Evolutionary conservation across 352 stramenopile species (phyloP).

Genomic region (Phytophthora cactorum): DNA sequence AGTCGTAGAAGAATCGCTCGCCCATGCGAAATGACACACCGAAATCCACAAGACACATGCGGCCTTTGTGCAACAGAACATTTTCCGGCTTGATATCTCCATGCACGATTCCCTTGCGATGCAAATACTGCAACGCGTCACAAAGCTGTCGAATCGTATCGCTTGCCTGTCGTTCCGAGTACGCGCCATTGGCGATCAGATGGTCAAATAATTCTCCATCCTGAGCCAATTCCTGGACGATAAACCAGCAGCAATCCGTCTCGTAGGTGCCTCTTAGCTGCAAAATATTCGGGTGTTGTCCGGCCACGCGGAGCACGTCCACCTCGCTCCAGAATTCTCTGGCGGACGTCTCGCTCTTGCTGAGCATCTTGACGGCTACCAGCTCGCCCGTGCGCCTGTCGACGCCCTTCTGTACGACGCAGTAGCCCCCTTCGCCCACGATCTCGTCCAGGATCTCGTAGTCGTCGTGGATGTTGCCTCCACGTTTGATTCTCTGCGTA

Average conservation of each 20-base stretch:
- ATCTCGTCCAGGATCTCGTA: constrained; percentile 86
- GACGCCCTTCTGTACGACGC: constrained; percentile 74
- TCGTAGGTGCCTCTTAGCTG: constrained; percentile 77
- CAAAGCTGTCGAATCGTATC: constrained; percentile 73
- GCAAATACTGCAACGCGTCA: constrained; percentile 83
- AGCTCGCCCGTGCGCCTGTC: constrained; percentile 68
- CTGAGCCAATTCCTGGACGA: constrained; percentile 85
- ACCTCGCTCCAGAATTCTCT: constrained; percentile 88
- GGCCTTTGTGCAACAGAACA: constrained; percentile 72
- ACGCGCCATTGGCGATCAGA: constrained; percentile 85
- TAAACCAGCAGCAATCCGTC: constrained; percentile 78
- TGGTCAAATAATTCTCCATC: constrained; percentile 90
- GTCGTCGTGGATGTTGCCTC: constrained; percentile 60
- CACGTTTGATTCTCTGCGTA: constrained; percentile 18
- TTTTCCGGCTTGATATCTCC: constrained; percentile 92
- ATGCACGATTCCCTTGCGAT: constrained; percentile 89
- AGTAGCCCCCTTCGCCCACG: constrained; percentile 82
- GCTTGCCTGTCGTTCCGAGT: constrained; percentile 84
- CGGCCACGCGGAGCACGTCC: constrained; percentile 74
- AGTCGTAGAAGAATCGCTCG: constrained; percentile 78
- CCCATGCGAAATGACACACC: constrained; percentile 82
- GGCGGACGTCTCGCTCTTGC: constrained; percentile 76
- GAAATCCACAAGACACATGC: constrained; percentile 90
- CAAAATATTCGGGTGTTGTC: constrained; percentile 83
- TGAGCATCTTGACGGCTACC: constrained; percentile 84